Percentiles rank a stretch among this genome's conserved stretches.
Evolutionary conservation across 768 basidiomycete genomes (phyloP).

Genomic region (Trametes maxima): DNA sequence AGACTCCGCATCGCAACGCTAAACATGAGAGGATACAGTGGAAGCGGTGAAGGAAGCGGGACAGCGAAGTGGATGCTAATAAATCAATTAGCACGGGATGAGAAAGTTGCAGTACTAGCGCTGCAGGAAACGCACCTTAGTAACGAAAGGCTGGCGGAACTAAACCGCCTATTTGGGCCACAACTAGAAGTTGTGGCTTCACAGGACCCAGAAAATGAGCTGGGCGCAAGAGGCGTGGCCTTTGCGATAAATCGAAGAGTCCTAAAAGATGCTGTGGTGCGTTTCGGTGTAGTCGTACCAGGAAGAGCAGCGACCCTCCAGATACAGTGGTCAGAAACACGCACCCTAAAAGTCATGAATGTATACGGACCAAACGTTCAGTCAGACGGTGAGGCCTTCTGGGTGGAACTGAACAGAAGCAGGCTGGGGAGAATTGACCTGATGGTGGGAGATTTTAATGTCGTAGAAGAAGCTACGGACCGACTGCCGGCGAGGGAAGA

Average conservation of each 20-base stretch:
- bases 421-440: background rate
- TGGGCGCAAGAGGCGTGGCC: background rate
- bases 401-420: background rate
- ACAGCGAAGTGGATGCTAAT: background rate
- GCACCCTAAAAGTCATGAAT: background rate
- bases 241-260: background rate
- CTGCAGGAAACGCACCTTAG: background rate
- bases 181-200: background rate
- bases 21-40: background rate
- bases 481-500: background rate
- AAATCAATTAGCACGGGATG: background rate
- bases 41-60: background rate
- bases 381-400: background rate
- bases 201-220: background rate
- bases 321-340: background rate
- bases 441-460: constrained; percentile 37
- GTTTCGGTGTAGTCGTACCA: background rate
- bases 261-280: background rate
- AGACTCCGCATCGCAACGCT: background rate
- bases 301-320: background rate
- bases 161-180: background rate
- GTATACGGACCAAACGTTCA: background rate
- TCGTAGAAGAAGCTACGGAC: constrained; percentile 32
- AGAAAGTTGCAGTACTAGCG: background rate
- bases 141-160: background rate